Base-by-base conservation (phyloP, 495 filamentous ascomycete species). In the Lentithecium fluviatile region DNA sequence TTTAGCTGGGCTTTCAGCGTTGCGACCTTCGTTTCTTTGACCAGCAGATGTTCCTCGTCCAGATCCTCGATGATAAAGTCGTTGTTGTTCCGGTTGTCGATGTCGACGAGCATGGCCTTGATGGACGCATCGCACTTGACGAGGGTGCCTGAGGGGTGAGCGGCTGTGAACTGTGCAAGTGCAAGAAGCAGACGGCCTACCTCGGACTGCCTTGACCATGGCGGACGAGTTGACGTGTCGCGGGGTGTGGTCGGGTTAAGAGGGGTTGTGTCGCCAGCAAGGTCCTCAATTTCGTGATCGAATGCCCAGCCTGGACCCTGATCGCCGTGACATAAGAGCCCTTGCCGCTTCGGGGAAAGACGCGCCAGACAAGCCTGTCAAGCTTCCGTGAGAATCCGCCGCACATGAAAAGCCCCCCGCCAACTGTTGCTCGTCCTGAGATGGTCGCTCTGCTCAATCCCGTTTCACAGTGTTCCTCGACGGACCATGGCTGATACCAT, bases 41-140 rank as follows among this genome's bases (percentile, higher is more conserved):
- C 70, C 2, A 81, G 66, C 1, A 78, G 61, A 25, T 76, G 76
- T 58, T 76, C 71, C 45, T 80, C 78, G 56, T 81, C 79, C 19
- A 81, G 74, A 45, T 81, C 76, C 55, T 78, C 76, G 57, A 89
- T 81, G 55, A 90, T 88, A 69, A 86, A 88, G 62, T 86, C 85
- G 68, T 88, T 83, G 57, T 77, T 71, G 34, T 69, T 60, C 58
- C 84, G 79, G 53, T 79, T 76, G 64, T 90, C 85, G 74, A 89
- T 88, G 60, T 87, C 87, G 38, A 84, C 76, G 64, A 90, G 84
- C 70, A 89, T 88, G 38, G 87, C 84, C 71, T 88, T 89, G 74
- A 89, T 88, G 45, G 85, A 87, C 5, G 86, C 84, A 43, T 79
- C 88, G 57, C 88, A 73, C 56, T 75, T 69, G 34, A 77, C 68